phyloP scores from a whole-genome alignment of 495 filamentous ascomycete genomes.

The Tetracladium marchalianum region DNA sequence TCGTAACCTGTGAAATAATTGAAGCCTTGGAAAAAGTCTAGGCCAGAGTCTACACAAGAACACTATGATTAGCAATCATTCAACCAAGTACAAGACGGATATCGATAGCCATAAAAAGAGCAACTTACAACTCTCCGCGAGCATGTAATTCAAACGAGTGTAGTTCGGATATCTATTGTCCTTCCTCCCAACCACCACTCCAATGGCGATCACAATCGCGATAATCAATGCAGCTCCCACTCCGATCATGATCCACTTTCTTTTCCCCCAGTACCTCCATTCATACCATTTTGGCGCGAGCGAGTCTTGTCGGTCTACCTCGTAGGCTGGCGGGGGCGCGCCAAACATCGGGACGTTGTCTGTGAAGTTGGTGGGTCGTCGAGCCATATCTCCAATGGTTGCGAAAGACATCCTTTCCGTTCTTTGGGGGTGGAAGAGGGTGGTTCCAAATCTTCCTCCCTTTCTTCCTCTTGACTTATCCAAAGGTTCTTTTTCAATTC shows the following conservation, averaged over 20 bases:
- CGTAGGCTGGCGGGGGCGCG: constrained; percentile 10
- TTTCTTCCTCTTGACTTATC: too few species aligned
- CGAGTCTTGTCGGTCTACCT: constrained; percentile 7
- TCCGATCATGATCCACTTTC: constrained; percentile 30
- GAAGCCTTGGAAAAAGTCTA: constrained; percentile 41
- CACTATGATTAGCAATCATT: too few species aligned
- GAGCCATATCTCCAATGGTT: constrained; percentile 1
- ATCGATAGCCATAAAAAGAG: constrained; percentile 2
- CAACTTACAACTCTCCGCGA: constrained; percentile 38
- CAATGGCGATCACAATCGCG: constrained; percentile 43
- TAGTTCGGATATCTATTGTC: constrained; percentile 46
- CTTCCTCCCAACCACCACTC: constrained; percentile 35
- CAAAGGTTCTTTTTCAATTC: too few species aligned
- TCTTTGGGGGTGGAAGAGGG: too few species aligned
- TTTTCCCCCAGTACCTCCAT: constrained; percentile 38
- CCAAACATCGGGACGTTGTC: background rate
- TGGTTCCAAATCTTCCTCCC: too few species aligned
- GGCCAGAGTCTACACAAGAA: constrained; percentile 27
- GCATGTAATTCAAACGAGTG: constrained; percentile 32
- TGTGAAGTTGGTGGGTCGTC: background rate
- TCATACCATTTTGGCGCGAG: constrained; percentile 32
- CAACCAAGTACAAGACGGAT: too few species aligned
- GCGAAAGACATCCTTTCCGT: constrained; percentile 7
- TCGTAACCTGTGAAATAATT: constrained; percentile 43
- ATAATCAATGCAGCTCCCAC: constrained; percentile 30